Percentiles rank a stretch among this genome's conserved stretches.
phyloP scores from a whole-genome alignment of 2,329 filamentous ascomycete genomes.

The Thielaviopsis populi region DNA sequence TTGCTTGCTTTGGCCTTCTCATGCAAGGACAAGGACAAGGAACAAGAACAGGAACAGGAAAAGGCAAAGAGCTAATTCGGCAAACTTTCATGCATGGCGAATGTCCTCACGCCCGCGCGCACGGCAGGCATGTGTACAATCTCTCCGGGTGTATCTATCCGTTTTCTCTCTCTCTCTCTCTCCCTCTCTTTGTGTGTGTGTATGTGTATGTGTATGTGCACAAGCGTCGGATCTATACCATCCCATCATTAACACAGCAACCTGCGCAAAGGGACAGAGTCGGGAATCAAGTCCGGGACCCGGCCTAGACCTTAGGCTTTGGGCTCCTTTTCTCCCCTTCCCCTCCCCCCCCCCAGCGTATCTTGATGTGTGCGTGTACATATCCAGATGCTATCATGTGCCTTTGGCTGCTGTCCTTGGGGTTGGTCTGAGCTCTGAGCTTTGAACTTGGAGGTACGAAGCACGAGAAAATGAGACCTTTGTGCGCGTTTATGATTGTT shows the following conservation, averaged over 20 bases:
- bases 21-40: background rate
- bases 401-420: background rate
- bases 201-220: background rate
- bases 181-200: background rate
- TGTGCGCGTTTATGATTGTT: background rate
- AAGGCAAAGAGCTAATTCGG: background rate
- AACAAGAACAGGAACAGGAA: background rate
- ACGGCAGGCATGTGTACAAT: no score
- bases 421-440: background rate
- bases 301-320: background rate
- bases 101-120: no score
- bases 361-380: background rate
- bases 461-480: background rate
- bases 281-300: background rate
- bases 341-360: no score
- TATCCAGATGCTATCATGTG: background rate
- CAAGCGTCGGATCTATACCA: background rate
- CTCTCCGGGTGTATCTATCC: no score
- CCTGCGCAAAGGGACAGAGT: background rate
- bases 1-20: conserved; percentile 1
- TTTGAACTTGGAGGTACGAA: background rate
- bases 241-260: background rate
- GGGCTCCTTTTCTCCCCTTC: background rate
- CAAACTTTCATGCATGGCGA: background rate
- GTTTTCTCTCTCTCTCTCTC: no score